Base-by-base conservation (phyloP, 176 grass and related monocot genomes). In the Bolboschoenus planiculmis region DNA sequence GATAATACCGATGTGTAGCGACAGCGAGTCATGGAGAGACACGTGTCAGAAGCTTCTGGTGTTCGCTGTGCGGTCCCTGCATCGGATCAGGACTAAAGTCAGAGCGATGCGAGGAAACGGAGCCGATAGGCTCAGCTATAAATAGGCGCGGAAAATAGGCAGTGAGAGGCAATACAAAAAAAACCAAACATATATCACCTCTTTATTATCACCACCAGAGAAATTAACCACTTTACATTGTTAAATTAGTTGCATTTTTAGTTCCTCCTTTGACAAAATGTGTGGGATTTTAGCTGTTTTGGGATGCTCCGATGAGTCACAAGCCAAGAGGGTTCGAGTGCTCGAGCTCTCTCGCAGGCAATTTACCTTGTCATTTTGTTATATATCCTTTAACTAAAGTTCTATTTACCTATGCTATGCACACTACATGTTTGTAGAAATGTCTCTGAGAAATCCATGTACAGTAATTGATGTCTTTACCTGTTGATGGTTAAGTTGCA, bases 271-370 rank as follows among this genome's bases (percentile, higher is more conserved):
- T n/a, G 29, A 5, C 72, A 79, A 37, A 78, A 93, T 97, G 93
- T 97, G 93, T 84, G 93, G 93, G 53, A 97, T 97, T 47, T 26
- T 97, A 0, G 93, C 93, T 75, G 89, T 89, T 34, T 84, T 97
- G n/a, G 91, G 93, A 5, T 93, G 91, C 68, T 47, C 85, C 76
- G 91, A 97, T 84, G 88, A 86, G 51, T 91, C 93, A 43, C 93
- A 93, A 84, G 89, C 89, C 2, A 91, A 80, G 83, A 86, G 91
- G 83, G 91, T 91, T 70, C 93, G 89, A 85, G n/a, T 97, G 85
- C 91, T 97, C 90, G 42, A 91, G 85, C 90, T 90, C 93, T 88
- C 93, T 85, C 87, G 93, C 53, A 97, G 91, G 93, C 91, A 97
- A 81, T 81, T 70, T 27, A 35, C 5, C 5, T 87, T 78, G 7